Evolutionary conservation across 2,329 filamentous ascomycete species (phyloP), one percentile per base, ranked within the genome.

Genomic region (Cladophialophora immunda): DNA sequence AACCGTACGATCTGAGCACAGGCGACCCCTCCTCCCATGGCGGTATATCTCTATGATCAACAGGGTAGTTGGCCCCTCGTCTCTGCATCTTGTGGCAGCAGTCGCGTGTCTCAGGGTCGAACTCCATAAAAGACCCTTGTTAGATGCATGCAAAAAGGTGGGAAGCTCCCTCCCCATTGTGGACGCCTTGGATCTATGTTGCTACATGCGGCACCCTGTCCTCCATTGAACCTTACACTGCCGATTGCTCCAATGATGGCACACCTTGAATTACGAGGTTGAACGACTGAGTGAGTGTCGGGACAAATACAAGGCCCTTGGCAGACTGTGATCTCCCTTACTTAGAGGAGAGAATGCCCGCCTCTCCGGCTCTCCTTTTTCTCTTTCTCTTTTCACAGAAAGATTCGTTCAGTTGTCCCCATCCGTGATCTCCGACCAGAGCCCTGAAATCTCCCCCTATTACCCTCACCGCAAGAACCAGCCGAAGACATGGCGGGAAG

Each of bases 101-200:
- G 45, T 50, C 45, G 45, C 45, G 45, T 50, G 45, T 50, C 45
- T 22, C 9, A 50, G 45, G 19, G 45, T 50, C 41, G 45, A 19
- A 4, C 38, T 9, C 17, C 38, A 19, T 25, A 11, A n/a, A n/a
- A 50, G 45, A 19, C 45, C 9, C 9, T 50, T 25, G 45, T 50
- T 25, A 25, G 7, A 25, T 50, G 19, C 45, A 25, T 50, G 11
- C 32, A 34, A 50, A 47, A 22, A 22, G 19, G 45, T 25, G 45
- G 22, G 19, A 50, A 50, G 45, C 19, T 50, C 2, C 22, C 19
- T 50, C 8, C 19, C 45, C 22, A 13, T 25, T 11, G 19, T 50
- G 22, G 19, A 25, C 9, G 11, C 45, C 22, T 25, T 25, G n/a
- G 19, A 25, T 50, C 19, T 41, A n/a, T 41, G 15, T 41, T 41